Evolutionary conservation across 345 rosid species (phyloP), one percentile per base, ranked within the genome.

Genomic region (Euphorbia peplus): DNA sequence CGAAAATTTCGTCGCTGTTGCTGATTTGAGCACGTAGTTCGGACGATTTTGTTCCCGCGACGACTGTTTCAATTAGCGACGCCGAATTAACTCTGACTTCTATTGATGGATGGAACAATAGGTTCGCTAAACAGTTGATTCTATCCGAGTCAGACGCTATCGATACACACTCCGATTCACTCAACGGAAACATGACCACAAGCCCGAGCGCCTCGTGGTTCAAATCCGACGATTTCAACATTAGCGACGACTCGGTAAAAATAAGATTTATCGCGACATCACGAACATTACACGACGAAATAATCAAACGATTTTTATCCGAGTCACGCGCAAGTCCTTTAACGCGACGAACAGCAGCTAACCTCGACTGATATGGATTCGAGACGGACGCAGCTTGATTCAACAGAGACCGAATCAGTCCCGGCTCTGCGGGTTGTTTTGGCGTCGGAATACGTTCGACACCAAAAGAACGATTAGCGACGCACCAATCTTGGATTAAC

Each of bases 401-500:
- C 47, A 95, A 73, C 0, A 95, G 77, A 22, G 86, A 69, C 3
- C 93, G 84, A 42, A 91, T 90, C 25, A 85, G 21, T 11, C 77
- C 65, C 0, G 97, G 98, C 25, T 95, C 98, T 10, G 98, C 97
- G 8, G 99, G 99, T 64, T 95, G 99, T 62, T 95, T 95, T 1
- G 98, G 99, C 0, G 99, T 95, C 2, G 99, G 99, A 24, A 95
- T 95, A 1, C 99, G 87, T 70, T 87, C 83, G 19, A 95, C 73
- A 39, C 99, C 98, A 46, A 82, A 84, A 44, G 88, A 78, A 19
- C 91, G 87, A 77, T 95, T 86, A 1, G 92, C 93, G 32, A 95
- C 99, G 77, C 97, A 95, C 99, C 99, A 95, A 32, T 87, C 96
- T 71, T 95, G 99, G 73, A 95, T 95, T 7, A 95, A 85, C 16